Percentiles rank a stretch among this genome's conserved stretches.
phyloP scores from a whole-genome alignment of 257 asterid genomes.

The Perilla frutescens region DNA sequence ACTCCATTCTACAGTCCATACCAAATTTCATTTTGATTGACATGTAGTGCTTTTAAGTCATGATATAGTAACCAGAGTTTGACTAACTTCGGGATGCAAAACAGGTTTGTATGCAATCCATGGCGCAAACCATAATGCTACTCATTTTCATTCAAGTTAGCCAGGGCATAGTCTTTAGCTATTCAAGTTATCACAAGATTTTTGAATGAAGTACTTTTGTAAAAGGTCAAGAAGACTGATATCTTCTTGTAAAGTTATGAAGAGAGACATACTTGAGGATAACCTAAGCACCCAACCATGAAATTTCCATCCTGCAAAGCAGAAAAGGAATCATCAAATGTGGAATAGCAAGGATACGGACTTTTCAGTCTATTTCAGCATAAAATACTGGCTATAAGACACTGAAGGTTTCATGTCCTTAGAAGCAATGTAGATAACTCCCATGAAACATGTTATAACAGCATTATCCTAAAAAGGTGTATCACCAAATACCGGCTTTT shows the following conservation, averaged over 20 bases:
- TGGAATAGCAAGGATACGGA: conserved; percentile 20
- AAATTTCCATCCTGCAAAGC: conserved; percentile 92
- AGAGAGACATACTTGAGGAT: conserved; percentile 73
- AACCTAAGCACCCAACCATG: conserved; percentile 99
- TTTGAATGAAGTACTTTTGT: conserved; percentile 13
- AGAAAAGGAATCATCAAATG: conserved; percentile 31
- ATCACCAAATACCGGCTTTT: conserved; percentile 74
- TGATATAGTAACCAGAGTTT: conserved; percentile 23
- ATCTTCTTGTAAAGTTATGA: conserved; percentile 21
- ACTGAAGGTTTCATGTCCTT: conserved; percentile 15
- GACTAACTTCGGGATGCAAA: conserved; percentile 12
- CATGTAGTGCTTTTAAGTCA: conserved; percentile 7
- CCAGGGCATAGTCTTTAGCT: background rate
- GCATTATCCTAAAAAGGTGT: conserved; percentile 31
- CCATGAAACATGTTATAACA: background rate
- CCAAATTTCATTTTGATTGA: background rate
- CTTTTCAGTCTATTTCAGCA: conserved; percentile 23
- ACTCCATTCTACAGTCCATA: background rate
- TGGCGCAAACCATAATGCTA: background rate
- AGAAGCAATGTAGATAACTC: conserved; percentile 13
- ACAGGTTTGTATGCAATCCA: background rate
- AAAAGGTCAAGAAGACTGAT: conserved; percentile 25
- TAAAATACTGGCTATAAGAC: conserved; percentile 21
- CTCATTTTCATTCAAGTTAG: background rate
- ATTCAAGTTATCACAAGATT: conserved; percentile 24